Conservation (phyloP, 768 basidiomycete species). For the Naganishia randhawae region DNA sequence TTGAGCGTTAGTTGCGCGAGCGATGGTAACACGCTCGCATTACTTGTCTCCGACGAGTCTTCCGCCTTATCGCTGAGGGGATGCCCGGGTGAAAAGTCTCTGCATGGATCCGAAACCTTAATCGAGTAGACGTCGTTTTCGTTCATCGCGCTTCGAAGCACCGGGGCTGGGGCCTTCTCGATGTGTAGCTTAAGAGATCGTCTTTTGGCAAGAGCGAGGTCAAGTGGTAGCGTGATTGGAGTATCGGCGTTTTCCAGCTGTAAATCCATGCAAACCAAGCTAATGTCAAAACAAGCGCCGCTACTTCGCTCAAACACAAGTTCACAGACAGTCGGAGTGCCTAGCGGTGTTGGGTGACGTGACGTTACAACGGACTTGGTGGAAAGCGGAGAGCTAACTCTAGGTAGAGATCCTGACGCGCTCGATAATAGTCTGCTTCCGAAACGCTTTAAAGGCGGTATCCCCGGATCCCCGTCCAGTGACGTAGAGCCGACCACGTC, state of each 20-base stretch:
- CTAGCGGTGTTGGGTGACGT: neutral
- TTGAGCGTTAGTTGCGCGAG: neutral
- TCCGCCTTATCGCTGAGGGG: neutral
- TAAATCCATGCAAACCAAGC: neutral
- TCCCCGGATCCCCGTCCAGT: neutral
- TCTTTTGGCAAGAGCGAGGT: neutral
- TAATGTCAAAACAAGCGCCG: constrained; percentile 1
- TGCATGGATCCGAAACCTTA: neutral
- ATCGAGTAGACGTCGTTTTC: constrained; percentile 18
- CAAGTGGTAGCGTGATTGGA: neutral
- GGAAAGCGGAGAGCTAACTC: constrained; percentile 7
- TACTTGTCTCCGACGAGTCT: neutral
- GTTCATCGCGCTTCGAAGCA: constrained; percentile 7
- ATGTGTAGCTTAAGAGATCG: neutral
- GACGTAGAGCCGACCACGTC: neutral
- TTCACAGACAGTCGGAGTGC: neutral
- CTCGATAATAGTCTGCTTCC: neutral
- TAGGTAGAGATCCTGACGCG: neutral
- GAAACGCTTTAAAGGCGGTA: neutral
- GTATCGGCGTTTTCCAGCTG: neutral
- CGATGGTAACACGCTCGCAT: neutral
- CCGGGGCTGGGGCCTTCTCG: constrained; percentile 17
- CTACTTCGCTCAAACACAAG: constrained; percentile 9
- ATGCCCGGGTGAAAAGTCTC: neutral
- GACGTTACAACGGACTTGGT: neutral